Percentiles rank a stretch among this genome's conserved stretches.
Conservation (phyloP, 1,284 basidiomycete species). For the Phellinidium pouzarii region DNA sequence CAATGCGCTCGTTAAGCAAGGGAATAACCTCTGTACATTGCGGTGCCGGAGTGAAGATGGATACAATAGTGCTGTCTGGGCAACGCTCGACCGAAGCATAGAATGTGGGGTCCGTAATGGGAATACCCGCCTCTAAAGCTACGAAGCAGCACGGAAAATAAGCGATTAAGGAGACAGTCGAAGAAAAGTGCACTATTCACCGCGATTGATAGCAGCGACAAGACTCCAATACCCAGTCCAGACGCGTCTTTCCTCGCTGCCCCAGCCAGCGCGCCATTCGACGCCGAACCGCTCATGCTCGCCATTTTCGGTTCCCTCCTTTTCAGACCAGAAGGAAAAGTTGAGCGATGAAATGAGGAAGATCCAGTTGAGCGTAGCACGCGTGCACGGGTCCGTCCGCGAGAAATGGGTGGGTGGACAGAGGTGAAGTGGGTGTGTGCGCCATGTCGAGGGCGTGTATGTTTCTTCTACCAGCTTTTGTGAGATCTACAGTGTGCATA, state of each 20-base stretch:
- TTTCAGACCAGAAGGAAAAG: slow-evolving; percentile 82
- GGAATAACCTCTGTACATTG: slow-evolving; percentile 58
- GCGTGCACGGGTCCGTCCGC: slow-evolving; percentile 44
- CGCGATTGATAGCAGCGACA: slow-evolving; percentile 69
- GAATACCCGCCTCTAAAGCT: slow-evolving; percentile 58
- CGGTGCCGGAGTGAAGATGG: slow-evolving; percentile 57
- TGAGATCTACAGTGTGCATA: slow-evolving; percentile 42
- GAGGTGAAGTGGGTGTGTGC: slow-evolving; percentile 68
- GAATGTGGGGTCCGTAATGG: slow-evolving; percentile 69
- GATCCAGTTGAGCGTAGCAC: slow-evolving; percentile 67
- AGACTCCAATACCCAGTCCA: slow-evolving; percentile 81
- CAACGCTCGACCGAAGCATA: slow-evolving; percentile 62
- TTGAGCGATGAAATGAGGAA: slow-evolving; percentile 79
- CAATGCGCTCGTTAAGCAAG: slow-evolving; percentile 58
- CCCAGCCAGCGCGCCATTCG: slow-evolving; percentile 68
- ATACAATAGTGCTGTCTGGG: slow-evolving; percentile 56
- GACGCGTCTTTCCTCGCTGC: slow-evolving; percentile 36
- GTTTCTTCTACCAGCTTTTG: slow-evolving; percentile 48
- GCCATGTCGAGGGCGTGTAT: slow-evolving; percentile 73
- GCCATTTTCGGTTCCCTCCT: slow-evolving; percentile 33
- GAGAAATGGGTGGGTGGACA: slow-evolving; percentile 58
- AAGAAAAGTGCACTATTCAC: slow-evolving; percentile 32
- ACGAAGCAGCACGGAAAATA: no score
- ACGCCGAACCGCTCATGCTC: slow-evolving; percentile 57
- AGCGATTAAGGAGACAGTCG: slow-evolving; percentile 30